Evolutionary conservation across 2,329 filamentous ascomycete genomes (phyloP), one percentile per base, ranked within the genome.

Genomic region (Neoscytalidium dimidiatum): DNA sequence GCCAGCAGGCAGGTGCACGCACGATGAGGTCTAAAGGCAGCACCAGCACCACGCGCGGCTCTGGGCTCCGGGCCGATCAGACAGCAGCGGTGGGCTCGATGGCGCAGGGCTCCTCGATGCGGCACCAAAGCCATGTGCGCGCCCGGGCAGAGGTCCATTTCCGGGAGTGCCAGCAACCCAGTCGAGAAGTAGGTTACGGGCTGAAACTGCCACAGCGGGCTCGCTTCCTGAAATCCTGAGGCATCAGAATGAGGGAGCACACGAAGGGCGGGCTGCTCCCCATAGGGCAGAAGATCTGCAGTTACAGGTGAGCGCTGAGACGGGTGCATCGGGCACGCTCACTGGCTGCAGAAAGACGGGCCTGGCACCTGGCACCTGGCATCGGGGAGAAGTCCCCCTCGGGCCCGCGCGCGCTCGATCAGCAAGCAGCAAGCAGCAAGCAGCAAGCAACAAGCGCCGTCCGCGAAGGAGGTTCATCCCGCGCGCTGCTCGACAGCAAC

Each of bases 151-250:
- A 31, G 5, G n/a, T 17, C 56, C 56, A 46, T 33, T 60, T 60
- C 56, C 38, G 56, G 56, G 43, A 29, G 58, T 13, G 31, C 19
- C 58, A 62, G 58, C 43, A 62, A 31, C 44, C 58, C 43, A 49
- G 46, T 49, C 43, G 43, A 62, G 58, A 62, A 51, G 58, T 51
- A 38, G 33, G 58, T 60, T 60, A n/a, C 43, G 58, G 29, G 58
- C 58, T 62, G 58, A 62, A 62, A 62, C 58, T 19, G 29, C 43
- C 43, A 49, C 43, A 51, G 44, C 31, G 31, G 28, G n/a, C 58
- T 62, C 58, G 58, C 58, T 49, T 62, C 58, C 58, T 62, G 58
- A 62, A 44, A 44, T 62, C 58, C 58, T 62, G 58, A 62, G 58
- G 58, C 58, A 62, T 62, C 58, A 35, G 31, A 31, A 26, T 17